A percentile compares a stretch with the other conserved stretches of the same genome.
Evolutionary conservation across 2,329 filamentous ascomycete species (phyloP).

Genomic region (Xylariaceae sp.): DNA sequence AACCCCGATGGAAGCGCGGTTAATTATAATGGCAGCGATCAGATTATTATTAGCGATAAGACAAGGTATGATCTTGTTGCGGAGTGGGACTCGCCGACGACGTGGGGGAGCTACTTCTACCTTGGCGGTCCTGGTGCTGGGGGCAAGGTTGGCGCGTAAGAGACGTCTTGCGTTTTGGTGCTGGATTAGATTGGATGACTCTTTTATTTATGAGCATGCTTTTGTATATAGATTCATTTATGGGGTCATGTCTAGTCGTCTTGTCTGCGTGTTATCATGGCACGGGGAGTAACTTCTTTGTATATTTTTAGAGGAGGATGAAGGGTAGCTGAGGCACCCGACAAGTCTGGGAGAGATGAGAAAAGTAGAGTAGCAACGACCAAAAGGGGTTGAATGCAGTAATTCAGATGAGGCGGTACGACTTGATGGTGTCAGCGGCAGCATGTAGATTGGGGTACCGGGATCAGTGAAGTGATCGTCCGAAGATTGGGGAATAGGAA

Average conservation of each 20-base stretch:
- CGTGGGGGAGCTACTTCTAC: conserved; percentile 19
- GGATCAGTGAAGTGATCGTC: no score
- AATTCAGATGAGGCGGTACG: no score
- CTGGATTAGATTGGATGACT: neutral
- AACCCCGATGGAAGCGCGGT: neutral
- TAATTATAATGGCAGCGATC: conserved; percentile 13
- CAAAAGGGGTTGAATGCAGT: no score
- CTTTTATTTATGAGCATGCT: neutral
- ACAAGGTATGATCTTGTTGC: conserved; percentile 12
- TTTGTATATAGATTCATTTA: neutral
- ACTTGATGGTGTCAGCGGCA: no score
- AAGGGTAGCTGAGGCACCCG: no score
- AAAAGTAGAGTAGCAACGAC: no score
- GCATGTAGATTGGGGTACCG: no score
- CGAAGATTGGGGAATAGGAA: no score
- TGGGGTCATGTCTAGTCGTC: no score
- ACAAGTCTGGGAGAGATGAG: no score
- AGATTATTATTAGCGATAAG: conserved; percentile 15
- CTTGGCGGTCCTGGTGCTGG: conserved; percentile 19
- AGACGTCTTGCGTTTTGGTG: neutral
- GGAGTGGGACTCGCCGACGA: conserved; percentile 12
- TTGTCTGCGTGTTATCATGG: neutral
- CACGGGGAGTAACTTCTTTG: no score
- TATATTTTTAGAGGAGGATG: no score
- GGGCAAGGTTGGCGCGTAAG: conserved; percentile 13